A percentile compares a stretch with the other conserved stretches of the same genome.
Evolutionary conservation across 257 asterid species (phyloP).

Genomic region (Nicotiana noctiflora): DNA sequence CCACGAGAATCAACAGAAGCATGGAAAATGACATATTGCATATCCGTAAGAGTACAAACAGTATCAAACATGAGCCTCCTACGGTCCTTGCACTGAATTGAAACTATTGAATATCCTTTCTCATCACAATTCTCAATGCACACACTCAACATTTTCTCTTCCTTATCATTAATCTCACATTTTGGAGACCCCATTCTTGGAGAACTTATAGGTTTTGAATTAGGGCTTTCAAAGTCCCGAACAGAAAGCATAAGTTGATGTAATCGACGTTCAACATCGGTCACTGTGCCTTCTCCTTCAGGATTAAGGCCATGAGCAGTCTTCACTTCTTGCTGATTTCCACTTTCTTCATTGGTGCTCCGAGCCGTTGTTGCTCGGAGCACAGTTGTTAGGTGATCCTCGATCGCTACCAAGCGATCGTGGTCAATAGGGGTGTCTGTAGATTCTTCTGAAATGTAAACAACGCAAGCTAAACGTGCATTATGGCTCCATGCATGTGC

Average conservation of each 20-base stretch:
- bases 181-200: background rate
- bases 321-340: constrained; percentile 38
- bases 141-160: constrained; percentile 28
- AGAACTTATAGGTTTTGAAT: background rate
- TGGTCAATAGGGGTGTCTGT: constrained; percentile 42
- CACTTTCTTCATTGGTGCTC: constrained; percentile 18
- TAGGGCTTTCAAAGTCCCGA: constrained; percentile 44
- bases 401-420: constrained; percentile 48
- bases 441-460: constrained; percentile 46
- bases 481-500: constrained; percentile 88
- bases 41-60: constrained; percentile 68
- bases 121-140: constrained; percentile 58
- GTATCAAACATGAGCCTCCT: constrained; percentile 77
- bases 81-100: constrained; percentile 56
- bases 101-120: constrained; percentile 62
- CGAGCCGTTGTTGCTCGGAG: constrained; percentile 49
- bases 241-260: constrained; percentile 72
- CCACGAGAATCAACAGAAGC: constrained; percentile 61
- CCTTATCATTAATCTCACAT: constrained; percentile 24
- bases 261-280: constrained; percentile 55
- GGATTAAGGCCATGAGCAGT: constrained; percentile 42
- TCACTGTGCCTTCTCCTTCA: constrained; percentile 39
- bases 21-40: constrained; percentile 69
- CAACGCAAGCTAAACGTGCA: constrained; percentile 58
- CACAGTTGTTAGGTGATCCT: constrained; percentile 58